Percentiles rank a stretch among this genome's conserved stretches.
phyloP scores from a whole-genome alignment of 768 basidiomycete species.

The Trametes gibbosa region DNA sequence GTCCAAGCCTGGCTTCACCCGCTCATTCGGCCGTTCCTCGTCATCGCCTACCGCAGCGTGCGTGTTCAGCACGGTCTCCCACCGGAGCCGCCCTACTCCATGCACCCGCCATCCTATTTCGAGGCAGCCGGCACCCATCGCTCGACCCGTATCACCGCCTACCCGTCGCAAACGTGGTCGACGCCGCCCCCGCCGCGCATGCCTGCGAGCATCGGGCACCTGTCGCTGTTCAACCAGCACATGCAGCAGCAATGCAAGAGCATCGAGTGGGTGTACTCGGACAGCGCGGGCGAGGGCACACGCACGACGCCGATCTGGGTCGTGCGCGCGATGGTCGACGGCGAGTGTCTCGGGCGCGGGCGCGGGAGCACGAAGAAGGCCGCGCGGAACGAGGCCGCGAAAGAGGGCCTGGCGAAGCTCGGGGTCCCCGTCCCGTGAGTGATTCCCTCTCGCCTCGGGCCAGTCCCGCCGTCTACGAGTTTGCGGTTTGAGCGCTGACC shows the following conservation, averaged over 20 bases:
- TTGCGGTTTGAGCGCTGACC: background rate
- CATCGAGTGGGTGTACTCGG: constrained; percentile 73
- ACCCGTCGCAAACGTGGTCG: constrained; percentile 26
- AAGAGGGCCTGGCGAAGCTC: constrained; percentile 60
- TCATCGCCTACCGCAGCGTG: constrained; percentile 59
- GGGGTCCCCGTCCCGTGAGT: constrained; percentile 45
- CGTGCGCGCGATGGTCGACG: constrained; percentile 62
- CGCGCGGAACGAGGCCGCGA: constrained; percentile 80
- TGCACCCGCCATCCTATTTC: constrained; percentile 2
- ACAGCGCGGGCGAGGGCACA: constrained; percentile 43
- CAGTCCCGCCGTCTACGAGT: no score
- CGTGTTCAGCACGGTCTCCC: constrained; percentile 67
- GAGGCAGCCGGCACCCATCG: constrained; percentile 12
- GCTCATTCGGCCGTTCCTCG: constrained; percentile 63
- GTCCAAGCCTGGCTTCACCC: constrained; percentile 58
- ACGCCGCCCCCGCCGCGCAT: constrained; percentile 26
- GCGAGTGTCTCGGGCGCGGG: constrained; percentile 57
- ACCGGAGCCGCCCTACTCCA: constrained; percentile 31
- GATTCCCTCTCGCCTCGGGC: background rate
- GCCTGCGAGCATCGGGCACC: constrained; percentile 51
- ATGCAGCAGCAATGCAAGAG: constrained; percentile 54
- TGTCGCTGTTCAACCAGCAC: constrained; percentile 78
- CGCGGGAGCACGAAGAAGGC: constrained; percentile 74
- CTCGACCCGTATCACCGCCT: background rate
- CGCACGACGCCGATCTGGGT: constrained; percentile 77